Evolutionary conservation across 140 eudicot genomes (phyloP), one percentile per base, ranked within the genome.

Genomic region (Anethum foeniculum): DNA sequence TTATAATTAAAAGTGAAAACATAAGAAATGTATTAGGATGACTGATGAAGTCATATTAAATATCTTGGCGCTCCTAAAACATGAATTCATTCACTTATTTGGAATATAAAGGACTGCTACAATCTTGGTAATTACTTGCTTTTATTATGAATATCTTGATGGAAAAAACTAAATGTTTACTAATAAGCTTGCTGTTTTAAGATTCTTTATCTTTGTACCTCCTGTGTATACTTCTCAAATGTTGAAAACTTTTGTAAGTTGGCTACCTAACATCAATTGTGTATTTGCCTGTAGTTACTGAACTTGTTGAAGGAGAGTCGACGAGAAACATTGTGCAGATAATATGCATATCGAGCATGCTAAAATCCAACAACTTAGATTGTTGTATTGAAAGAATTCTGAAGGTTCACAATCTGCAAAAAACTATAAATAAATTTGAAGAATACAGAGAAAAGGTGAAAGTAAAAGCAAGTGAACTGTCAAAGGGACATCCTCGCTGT

Each of bases 331-430:
- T 75, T 75, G 78, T 75, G 78, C 58, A 75, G 78, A 44, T 75
- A 75, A 75, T 75, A 8, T 75, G 51, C 58, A 14, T 49, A 21
- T 21, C 78, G 10, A 46, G 78, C 78, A 11, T 14, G 58, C 32
- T 28, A 44, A 75, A 75, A 46, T 27, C 78, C 38, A 75, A 74
- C 56, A 23, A 43, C 39, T 23, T 43, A 43, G 7, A 7, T 47
- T 49, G 78, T 46, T 88, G 86, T 7, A 47, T 75, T n/a, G 58
- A 75, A 51, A 75, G 78, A 56, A 75, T 75, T 11, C 30, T 75
- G 78, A 75, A 75, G 78, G 78, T 75, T 18, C 78, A 75, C 78
- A 75, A 75, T 47, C 49, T 47, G 39, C 54, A 75, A 25, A 75
- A 43, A 44, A 75, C 39, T 25, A 28, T 75, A n/a, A 27, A 12